Conservation (phyloP, 768 basidiomycete species). For the Lactarius hatsudake region DNA sequence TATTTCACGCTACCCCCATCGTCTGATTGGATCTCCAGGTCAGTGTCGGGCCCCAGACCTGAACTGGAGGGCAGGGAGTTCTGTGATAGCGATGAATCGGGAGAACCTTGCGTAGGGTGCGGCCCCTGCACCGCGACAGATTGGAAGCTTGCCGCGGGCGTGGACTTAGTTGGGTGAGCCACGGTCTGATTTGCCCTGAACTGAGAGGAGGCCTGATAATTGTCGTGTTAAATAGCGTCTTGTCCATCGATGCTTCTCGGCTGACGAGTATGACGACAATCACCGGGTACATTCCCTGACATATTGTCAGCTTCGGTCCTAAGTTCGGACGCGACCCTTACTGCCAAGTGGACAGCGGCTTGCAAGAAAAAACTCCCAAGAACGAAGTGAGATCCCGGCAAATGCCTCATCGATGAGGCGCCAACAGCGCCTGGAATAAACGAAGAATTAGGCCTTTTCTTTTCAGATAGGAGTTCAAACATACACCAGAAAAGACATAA, state of each 20-base stretch:
- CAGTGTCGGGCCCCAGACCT: neutral
- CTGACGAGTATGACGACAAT: neutral
- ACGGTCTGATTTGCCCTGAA: neutral
- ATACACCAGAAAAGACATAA: neutral
- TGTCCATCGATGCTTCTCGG: constrained; percentile 3
- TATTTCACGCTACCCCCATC: neutral
- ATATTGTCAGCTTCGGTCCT: neutral
- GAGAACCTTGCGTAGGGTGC: neutral
- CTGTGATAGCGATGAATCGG: neutral
- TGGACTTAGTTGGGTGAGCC: neutral
- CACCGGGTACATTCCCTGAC: neutral
- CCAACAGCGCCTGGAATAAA: neutral
- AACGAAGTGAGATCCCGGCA: neutral
- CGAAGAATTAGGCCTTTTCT: neutral
- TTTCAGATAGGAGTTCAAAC: neutral
- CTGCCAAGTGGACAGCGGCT: neutral
- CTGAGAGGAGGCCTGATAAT: neutral
- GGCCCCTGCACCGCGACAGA: neutral
- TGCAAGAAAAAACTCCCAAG: neutral
- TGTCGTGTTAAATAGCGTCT: neutral
- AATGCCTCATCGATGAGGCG: neutral
- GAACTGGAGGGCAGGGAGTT: neutral
- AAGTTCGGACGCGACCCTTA: neutral
- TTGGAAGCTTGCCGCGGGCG: neutral
- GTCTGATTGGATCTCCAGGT: neutral